Conservation (phyloP, 495 filamentous ascomycete genomes). For the Aspergillus asperescens region DNA sequence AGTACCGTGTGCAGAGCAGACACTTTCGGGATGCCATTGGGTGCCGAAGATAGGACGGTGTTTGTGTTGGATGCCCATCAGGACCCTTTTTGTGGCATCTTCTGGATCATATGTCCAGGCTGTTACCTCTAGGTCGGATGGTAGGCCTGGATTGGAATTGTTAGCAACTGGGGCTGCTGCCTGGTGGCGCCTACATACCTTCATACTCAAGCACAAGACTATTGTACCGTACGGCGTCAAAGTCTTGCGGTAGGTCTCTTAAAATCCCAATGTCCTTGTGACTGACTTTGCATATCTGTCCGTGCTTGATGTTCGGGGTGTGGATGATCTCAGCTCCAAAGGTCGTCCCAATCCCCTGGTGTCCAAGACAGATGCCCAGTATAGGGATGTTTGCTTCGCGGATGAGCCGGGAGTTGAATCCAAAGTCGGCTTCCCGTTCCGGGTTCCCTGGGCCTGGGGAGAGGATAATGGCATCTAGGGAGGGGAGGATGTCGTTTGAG, state of each 20-base stretch:
- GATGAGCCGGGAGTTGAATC: slow-evolving; percentile 5
- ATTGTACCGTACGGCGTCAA: slow-evolving; percentile 5
- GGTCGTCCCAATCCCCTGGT: slow-evolving; percentile 1
- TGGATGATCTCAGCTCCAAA: slow-evolving; percentile 6
- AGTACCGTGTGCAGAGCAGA: neutral
- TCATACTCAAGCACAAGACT: slow-evolving; percentile 4
- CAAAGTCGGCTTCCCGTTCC: slow-evolving; percentile 3
- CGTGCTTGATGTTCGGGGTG: slow-evolving; percentile 3
- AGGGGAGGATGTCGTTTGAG: neutral
- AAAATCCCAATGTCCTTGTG: neutral
- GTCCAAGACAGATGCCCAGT: slow-evolving; percentile 2
- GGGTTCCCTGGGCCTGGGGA: neutral
- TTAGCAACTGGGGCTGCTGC: neutral
- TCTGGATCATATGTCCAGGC: slow-evolving; percentile 8
- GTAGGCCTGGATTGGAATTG: neutral
- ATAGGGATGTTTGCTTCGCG: slow-evolving; percentile 2
- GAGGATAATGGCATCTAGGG: slow-evolving; percentile 3
- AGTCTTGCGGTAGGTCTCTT: neutral
- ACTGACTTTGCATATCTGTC: neutral
- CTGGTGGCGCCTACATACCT: neutral
- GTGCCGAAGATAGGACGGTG: slow-evolving; percentile 1
- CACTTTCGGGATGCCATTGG: slow-evolving; percentile 6
- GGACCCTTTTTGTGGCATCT: neutral
- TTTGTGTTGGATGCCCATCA: slow-evolving; percentile 6
- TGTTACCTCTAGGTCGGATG: neutral